Conservation (phyloP, 805 yeast genomes). For the Torulaspora maleeae region DNA sequence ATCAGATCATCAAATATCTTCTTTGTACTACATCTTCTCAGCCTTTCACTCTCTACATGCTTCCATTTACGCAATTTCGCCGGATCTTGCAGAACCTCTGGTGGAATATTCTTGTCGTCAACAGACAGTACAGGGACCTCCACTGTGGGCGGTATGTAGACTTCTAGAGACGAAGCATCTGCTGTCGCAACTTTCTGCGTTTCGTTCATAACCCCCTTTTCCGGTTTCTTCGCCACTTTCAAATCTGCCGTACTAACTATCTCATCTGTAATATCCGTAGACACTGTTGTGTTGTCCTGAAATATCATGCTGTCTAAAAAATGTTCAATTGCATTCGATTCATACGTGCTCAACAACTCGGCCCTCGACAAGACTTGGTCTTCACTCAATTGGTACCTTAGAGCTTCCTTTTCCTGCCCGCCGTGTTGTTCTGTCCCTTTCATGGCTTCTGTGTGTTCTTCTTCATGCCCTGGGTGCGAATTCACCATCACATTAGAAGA, state of each 20-base stretch:
- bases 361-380: conserved; percentile 5
- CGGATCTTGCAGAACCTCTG: conserved; percentile 18
- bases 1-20: conserved; percentile 28
- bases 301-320: conserved; percentile 30
- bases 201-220: background rate
- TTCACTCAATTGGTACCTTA: background rate
- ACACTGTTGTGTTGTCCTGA: conserved; percentile 1
- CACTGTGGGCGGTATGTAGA: conserved; percentile 17
- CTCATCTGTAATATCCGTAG: background rate
- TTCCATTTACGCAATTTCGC: conserved; percentile 31
- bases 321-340: conserved; percentile 33
- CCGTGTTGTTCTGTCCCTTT: background rate
- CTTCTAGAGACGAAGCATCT: conserved; percentile 1
- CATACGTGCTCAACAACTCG: conserved; percentile 31
- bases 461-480: background rate
- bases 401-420: background rate
- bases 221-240: background rate
- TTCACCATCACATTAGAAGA: background rate
- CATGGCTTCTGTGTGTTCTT: background rate
- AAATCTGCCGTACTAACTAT: conserved; percentile 4
- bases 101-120: conserved; percentile 24
- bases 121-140: conserved; percentile 28
- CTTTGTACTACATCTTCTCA: conserved; percentile 31
- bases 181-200: background rate
- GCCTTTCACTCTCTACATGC: conserved; percentile 33